Conservation (phyloP, 495 filamentous ascomycete species). For the Neurospora sp. region DNA sequence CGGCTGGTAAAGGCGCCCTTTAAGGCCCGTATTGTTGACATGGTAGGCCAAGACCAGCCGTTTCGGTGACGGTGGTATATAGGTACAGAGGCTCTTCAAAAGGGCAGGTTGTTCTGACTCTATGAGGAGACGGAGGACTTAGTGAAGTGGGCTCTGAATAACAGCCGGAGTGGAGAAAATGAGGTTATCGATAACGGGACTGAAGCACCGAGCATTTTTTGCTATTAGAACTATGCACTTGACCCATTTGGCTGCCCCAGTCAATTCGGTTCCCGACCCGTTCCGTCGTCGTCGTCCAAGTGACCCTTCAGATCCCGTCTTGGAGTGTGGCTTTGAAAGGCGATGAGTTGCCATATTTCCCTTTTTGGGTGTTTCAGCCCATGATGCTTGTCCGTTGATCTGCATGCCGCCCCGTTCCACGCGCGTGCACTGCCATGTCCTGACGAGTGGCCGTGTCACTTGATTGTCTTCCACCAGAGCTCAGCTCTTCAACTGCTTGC, state of each 20-base stretch:
- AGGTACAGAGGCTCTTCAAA: neutral
- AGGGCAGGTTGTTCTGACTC: neutral
- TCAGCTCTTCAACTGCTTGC: neutral
- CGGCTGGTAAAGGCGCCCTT: neutral
- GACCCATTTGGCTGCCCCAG: neutral
- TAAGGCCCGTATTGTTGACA: neutral
- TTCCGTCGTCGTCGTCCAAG: neutral
- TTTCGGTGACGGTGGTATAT: neutral
- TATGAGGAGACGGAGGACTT: neutral
- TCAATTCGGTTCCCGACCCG: neutral
- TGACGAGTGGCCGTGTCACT: neutral
- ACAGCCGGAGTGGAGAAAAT: neutral
- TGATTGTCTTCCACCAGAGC: neutral
- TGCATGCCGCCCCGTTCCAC: neutral
- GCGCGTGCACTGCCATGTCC: neutral
- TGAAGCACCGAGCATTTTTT: neutral
- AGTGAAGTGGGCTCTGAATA: neutral
- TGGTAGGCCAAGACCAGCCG: neutral
- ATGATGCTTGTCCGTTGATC: neutral
- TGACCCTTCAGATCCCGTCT: neutral
- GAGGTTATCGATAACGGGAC: neutral
- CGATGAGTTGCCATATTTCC: neutral
- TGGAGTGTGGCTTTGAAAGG: neutral
- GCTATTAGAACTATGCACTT: neutral
- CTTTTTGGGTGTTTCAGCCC: neutral